phyloP scores from a whole-genome alignment of 139 green algal species.

The Chlorella sp. region DNA sequence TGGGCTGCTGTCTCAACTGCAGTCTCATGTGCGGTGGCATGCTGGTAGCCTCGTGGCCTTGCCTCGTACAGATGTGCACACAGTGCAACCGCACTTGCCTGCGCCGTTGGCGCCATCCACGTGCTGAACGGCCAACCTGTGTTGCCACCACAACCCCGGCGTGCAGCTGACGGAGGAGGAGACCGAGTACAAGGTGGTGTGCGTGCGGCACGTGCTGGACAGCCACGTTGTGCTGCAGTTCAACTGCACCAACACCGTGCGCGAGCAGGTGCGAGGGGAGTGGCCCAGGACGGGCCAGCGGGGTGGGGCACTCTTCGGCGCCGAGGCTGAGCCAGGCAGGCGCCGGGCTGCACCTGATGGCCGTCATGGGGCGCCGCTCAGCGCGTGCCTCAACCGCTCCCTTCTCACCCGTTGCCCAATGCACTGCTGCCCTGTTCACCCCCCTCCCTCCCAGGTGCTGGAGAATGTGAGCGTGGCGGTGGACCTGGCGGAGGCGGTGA shows the following conservation, averaged over 20 bases:
- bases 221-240: constrained; percentile 94
- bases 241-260: constrained; percentile 97
- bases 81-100: too few relatives aligned
- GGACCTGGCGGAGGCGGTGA: constrained; percentile 88
- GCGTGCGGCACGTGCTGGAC: constrained; percentile 88
- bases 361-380: too few relatives aligned
- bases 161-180: constrained; percentile 89
- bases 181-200: constrained; percentile 90
- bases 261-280: constrained; percentile 70
- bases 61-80: too few relatives aligned
- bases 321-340: too few relatives aligned
- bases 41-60: too few relatives aligned
- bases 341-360: too few relatives aligned
- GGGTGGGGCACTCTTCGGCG: too few relatives aligned
- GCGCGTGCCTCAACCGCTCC: too few relatives aligned
- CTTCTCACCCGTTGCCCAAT: too few relatives aligned
- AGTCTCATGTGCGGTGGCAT: neutral
- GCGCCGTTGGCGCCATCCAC: neutral
- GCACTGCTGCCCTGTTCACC: too few relatives aligned
- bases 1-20: neutral
- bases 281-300: too few relatives aligned
- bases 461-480: constrained; percentile 92
- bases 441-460: constrained; percentile 69
- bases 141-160: neutral
- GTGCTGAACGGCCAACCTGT: too few relatives aligned